phyloP scores from a whole-genome alignment of 1,139 yeast genomes.

The Lodderomyces beijingensis region DNA sequence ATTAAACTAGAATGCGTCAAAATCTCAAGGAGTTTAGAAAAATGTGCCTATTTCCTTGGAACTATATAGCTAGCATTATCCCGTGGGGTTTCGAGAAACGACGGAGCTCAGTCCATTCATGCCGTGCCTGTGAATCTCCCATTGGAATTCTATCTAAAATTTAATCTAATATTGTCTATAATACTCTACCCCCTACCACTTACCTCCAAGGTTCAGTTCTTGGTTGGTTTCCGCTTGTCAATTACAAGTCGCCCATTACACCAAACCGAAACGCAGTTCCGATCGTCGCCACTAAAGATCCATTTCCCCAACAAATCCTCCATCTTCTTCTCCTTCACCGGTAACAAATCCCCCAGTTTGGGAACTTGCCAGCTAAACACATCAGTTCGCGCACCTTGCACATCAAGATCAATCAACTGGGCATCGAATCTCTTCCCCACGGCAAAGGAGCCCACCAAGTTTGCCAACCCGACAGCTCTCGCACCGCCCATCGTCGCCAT shows the following conservation, averaged over 20 bases:
- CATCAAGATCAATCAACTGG: conserved; percentile 64
- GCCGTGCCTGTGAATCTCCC: too few relatives aligned
- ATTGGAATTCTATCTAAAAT: too few relatives aligned
- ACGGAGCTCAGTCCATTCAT: too few relatives aligned
- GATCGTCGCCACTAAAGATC: conserved; percentile 93
- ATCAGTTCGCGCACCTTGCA: conserved; percentile 56
- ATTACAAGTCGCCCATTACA: conserved; percentile 68
- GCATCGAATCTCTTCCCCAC: conserved; percentile 81
- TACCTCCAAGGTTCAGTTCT: too few relatives aligned
- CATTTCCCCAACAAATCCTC: conserved; percentile 71
- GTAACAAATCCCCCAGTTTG: conserved; percentile 1
- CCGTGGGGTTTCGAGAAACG: too few relatives aligned
- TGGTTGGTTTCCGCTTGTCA: too few relatives aligned
- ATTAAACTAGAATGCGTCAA: too few relatives aligned
- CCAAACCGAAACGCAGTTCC: conserved; percentile 80
- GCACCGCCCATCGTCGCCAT: conserved; percentile 94
- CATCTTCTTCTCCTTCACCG: conserved; percentile 24
- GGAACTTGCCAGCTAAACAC: conserved; percentile 66
- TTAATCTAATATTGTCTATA: too few relatives aligned
- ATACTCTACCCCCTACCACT: too few relatives aligned
- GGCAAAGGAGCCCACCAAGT: conserved; percentile 64
- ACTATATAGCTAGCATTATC: too few relatives aligned
- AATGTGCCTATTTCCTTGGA: too few relatives aligned
- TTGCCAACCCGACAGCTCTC: conserved; percentile 56
- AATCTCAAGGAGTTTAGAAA: too few relatives aligned